A percentile compares a stretch with the other conserved stretches of the same genome.
Conservation (phyloP, 305 asterid species). For the Plantago coronopus region DNA sequence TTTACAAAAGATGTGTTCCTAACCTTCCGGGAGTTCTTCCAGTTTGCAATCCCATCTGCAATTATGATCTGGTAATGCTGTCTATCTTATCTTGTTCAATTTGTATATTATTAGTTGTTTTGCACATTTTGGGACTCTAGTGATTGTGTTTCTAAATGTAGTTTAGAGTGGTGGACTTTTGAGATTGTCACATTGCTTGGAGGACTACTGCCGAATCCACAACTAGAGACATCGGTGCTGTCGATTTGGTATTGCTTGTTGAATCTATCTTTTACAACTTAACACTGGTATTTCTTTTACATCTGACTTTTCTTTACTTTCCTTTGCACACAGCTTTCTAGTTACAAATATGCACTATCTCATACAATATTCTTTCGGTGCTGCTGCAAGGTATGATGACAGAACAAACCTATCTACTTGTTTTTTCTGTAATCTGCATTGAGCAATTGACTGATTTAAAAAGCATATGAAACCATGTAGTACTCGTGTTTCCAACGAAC, state of each 20-base stretch:
- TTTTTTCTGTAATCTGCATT: too few species aligned
- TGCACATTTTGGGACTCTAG: constrained; percentile 21
- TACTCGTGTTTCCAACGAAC: constrained; percentile 38
- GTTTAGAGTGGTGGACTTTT: constrained; percentile 31
- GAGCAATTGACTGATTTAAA: constrained; percentile 25
- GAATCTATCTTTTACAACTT: too few species aligned
- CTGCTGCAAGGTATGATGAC: background rate
- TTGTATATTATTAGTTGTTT: constrained; percentile 19
- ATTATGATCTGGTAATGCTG: constrained; percentile 28
- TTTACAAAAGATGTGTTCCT: constrained; percentile 27
- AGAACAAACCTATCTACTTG: background rate
- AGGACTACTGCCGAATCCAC: constrained; percentile 30
- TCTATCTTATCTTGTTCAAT: constrained; percentile 2
- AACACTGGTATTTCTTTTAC: background rate
- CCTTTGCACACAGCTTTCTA: constrained; percentile 20
- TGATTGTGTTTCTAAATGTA: constrained; percentile 27
- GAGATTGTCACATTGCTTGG: constrained; percentile 24
- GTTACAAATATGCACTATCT: constrained; percentile 20
- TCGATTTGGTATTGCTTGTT: constrained; percentile 22
- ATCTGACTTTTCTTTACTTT: background rate
- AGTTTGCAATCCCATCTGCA: constrained; percentile 24
- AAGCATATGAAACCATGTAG: constrained; percentile 8
- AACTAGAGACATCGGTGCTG: constrained; percentile 27
- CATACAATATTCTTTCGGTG: too few species aligned
- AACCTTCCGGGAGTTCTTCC: constrained; percentile 22